Evolutionary conservation across 2,329 filamentous ascomycete genomes (phyloP), one percentile per base, ranked within the genome.

Genomic region (Pseudopithomyces chartarum): DNA sequence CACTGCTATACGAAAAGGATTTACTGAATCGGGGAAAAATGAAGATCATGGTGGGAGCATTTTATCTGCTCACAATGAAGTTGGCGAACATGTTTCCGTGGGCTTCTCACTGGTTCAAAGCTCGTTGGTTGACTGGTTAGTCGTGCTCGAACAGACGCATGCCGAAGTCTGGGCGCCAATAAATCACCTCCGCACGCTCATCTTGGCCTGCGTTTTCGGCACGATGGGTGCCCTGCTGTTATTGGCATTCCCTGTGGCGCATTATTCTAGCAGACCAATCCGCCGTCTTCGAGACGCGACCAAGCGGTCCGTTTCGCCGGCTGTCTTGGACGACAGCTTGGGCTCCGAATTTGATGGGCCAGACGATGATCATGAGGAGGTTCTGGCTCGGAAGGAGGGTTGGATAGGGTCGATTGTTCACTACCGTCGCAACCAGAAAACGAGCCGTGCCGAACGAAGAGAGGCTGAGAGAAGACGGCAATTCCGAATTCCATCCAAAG

Each of bases 401-500:
- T 80, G 78, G 51, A 66, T 78, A 32, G 71, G 68, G 19, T 62
- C 69, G 19, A 70, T 82, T n/a, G 65, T 71, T 33, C 69, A 71
- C 44, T 74, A 68, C 50, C 62, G 71, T 13, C 64, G 65, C 13
- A 71, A 73, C 23, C 70, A 61, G 2, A 76, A 67, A 68, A 69
- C 65, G 5, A 73, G 59, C 48, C 65, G 67, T 40, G 68, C 74
- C 48, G 77, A 76, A 26, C 72, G 71, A 52, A 68, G 69, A 45
- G 76, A 79, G 32, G 76, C 71, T 19, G 71, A 71, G 55, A 68
- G 73, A 23, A 71, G 83, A 38, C 82, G 82, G 48, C 82, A 84
- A 32, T 97, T 96, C 75, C 91, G 91, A 61, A 96, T 97, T 39
- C 93, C 93, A 0, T 87, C 86, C 13, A 92, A 91, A 71, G 93